Percentiles rank a stretch among this genome's conserved stretches.
phyloP scores from a whole-genome alignment of 148 eudicot genomes.

The Fagopyrum esculentum region DNA sequence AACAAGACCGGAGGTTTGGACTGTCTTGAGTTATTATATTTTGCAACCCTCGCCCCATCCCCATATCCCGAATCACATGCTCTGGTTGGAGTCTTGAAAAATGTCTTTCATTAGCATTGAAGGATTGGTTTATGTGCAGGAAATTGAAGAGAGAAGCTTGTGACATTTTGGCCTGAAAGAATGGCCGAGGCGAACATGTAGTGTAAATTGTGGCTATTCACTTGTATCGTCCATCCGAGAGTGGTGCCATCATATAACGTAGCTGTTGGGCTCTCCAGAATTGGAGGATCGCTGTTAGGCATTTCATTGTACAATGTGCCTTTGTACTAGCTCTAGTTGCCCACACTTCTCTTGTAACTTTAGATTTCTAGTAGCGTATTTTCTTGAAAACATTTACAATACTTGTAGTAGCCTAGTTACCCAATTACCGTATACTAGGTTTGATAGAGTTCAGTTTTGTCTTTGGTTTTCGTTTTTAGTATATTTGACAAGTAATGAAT shows the following conservation, averaged over 20 bases:
- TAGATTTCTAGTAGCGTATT: not conserved
- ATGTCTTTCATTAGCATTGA: not conserved
- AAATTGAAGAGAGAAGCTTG: not conserved
- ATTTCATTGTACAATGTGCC: slow-evolving; percentile 8
- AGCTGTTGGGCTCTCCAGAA: not conserved
- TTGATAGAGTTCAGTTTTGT: no score
- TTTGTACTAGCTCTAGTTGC: not conserved
- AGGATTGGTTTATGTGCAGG: not conserved
- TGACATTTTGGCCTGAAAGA: not conserved
- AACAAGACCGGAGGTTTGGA: slow-evolving; percentile 58
- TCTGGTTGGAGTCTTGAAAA: not conserved
- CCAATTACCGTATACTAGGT: not conserved
- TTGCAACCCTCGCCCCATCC: not conserved
- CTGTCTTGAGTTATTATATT: not conserved
- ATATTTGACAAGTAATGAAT: no score
- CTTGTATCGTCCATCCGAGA: not conserved
- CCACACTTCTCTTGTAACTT: not conserved
- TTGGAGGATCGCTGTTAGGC: not conserved
- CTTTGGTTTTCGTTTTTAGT: no score
- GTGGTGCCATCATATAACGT: not conserved
- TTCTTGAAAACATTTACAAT: not conserved
- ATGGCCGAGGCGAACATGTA: not conserved
- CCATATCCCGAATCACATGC: not conserved
- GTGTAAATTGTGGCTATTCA: not conserved
- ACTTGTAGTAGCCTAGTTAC: not conserved